Evolutionary conservation across 1,284 basidiomycete genomes (phyloP).

Genomic region (Cryptococcus sp.): DNA sequence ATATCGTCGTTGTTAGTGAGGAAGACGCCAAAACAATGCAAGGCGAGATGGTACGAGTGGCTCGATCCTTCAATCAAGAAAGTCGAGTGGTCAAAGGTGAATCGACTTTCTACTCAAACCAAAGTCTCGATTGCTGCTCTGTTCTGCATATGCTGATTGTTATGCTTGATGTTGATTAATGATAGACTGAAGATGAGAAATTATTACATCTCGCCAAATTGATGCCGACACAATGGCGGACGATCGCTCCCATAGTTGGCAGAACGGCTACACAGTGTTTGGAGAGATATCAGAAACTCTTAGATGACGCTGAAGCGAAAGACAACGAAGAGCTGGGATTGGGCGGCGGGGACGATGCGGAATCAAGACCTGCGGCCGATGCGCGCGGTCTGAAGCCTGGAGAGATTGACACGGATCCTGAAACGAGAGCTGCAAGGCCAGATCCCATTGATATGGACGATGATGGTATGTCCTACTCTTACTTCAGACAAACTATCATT

Average conservation of each 20-base stretch:
- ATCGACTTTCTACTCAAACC: constrained; percentile 26
- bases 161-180: not conserved
- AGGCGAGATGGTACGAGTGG: constrained; percentile 99
- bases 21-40: constrained; percentile 99
- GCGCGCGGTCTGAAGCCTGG: constrained; percentile 86
- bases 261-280: constrained; percentile 98
- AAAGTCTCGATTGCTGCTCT: no score
- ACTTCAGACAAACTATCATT: constrained; percentile 1
- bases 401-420: constrained; percentile 98
- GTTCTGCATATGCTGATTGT: not conserved
- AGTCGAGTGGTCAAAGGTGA: constrained; percentile 96
- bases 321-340: constrained; percentile 91
- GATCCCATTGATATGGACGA: constrained; percentile 99
- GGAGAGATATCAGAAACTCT: constrained; percentile 94
- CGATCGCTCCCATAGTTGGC: constrained; percentile 97
- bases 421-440: constrained; percentile 95
- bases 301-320: constrained; percentile 95
- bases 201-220: constrained; percentile 95
- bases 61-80: constrained; percentile 99
- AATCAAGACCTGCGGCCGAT: constrained; percentile 86
- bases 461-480: constrained; percentile 64
- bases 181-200: constrained; percentile 94
- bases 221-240: constrained; percentile 99
- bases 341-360: constrained; percentile 71
- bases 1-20: constrained; percentile 96